A percentile compares a stretch with the other conserved stretches of the same genome.
These are phyloP conservation scores for Amphirosellinia nigrospora DNA, from an alignment of 495 filamentous ascomycete species.

Conservation along the genomic window DNA sequence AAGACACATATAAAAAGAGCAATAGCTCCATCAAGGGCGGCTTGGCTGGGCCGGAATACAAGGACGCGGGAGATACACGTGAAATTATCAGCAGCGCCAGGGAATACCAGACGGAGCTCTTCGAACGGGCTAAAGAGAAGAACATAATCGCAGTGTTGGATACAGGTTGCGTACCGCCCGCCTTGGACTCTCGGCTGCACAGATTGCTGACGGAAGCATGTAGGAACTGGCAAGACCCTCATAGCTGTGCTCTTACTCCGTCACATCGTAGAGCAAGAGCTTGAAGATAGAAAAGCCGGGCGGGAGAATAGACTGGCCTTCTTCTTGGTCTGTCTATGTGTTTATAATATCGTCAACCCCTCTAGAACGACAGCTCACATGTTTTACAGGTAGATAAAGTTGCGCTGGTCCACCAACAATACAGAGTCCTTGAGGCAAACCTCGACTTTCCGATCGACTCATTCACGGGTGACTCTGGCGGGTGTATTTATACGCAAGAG, in stretches of 20 bases:
- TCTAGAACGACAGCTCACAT: not conserved
- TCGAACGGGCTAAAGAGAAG: conserved; percentile 81
- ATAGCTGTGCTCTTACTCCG: conserved; percentile 89
- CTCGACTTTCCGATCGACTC: conserved; percentile 80
- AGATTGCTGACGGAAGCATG: conserved; percentile 24
- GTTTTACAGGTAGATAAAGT: conserved; percentile 77
- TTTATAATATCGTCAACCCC: not conserved
- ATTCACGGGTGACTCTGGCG: conserved; percentile 71
- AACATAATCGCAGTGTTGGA: conserved; percentile 97
- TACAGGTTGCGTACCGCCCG: conserved; percentile 62
- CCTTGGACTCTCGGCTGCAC: not conserved
- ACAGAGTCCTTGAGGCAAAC: conserved; percentile 81
- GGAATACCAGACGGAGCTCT: conserved; percentile 92
- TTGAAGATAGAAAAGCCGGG: conserved; percentile 69
- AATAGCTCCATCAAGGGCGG: conserved; percentile 21
- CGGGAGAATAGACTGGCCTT: conserved; percentile 72
- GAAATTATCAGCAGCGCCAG: conserved; percentile 79
- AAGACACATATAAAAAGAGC: conserved; percentile 37
- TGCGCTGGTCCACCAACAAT: conserved; percentile 89
- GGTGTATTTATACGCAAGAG: conserved; percentile 62
- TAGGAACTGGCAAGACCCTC: conserved; percentile 94
- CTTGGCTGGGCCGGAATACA: conserved; percentile 33
- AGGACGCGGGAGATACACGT: conserved; percentile 36
- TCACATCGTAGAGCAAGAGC: conserved; percentile 77
- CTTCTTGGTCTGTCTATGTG: conserved; percentile 67